phyloP scores from a whole-genome alignment of 257 asterid genomes.

The Marsdenia floribunda region DNA sequence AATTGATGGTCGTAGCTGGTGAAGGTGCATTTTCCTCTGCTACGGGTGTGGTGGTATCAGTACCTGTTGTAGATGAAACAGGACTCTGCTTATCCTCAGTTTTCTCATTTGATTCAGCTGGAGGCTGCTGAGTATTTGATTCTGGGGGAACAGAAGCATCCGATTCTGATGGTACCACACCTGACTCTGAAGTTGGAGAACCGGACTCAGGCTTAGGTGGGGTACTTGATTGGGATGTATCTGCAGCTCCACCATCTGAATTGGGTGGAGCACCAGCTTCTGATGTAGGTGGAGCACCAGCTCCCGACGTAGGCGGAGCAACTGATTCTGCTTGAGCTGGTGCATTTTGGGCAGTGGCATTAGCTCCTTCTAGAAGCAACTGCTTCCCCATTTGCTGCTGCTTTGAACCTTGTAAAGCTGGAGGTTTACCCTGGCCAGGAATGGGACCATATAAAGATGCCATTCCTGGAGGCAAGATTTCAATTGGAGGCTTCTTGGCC shows the following conservation, averaged over 20 bases:
- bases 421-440: constrained; percentile 65
- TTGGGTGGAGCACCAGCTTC: constrained; percentile 18
- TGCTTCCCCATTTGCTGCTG: constrained; percentile 64
- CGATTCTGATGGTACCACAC: constrained; percentile 19
- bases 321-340: constrained; percentile 27
- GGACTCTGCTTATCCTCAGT: constrained; percentile 37
- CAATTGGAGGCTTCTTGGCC: constrained; percentile 91
- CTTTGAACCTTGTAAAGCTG: constrained; percentile 40
- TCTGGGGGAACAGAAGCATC: constrained; percentile 31
- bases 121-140: constrained; percentile 10
- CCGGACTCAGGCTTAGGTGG: constrained; percentile 25
- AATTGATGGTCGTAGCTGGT: constrained; percentile 13
- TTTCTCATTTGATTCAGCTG: constrained; percentile 23
- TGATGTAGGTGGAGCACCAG: constrained; percentile 29
- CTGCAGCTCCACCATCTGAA: constrained; percentile 20
- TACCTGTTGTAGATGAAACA: constrained; percentile 26
- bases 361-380: constrained; percentile 59
- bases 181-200: constrained; percentile 27
- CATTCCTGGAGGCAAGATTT: constrained; percentile 96
- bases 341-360: constrained; percentile 34
- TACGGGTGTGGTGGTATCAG: constrained; percentile 30
- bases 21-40: constrained; percentile 33
- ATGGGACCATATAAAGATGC: constrained; percentile 90
- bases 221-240: constrained; percentile 31
- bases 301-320: constrained; percentile 26